Base-by-base conservation (phyloP, 306 rosid genomes). In the Gillenia trifoliata region DNA sequence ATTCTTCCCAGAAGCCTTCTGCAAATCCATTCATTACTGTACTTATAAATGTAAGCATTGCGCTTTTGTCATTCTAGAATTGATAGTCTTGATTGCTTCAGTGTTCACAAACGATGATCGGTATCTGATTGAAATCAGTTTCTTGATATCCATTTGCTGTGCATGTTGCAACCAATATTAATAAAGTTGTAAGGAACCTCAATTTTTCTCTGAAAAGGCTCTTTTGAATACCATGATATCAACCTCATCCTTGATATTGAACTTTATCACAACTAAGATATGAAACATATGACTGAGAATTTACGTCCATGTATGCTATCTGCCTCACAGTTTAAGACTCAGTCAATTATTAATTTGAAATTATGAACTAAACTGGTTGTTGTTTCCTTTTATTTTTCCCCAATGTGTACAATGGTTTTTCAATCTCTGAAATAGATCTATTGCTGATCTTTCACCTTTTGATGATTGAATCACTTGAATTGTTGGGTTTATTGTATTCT, bases 11-110 rank as follows among this genome's bases (percentile, higher is more conserved):
- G 83, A 85, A 80, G 26, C 71, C 85, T 71, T 82, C 97, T 66
- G 78, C 86, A 4, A 90, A 95, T 78, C 99, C 99, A 12, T 95
- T 95, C 86, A 69, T 90, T 68, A 74, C 71, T 81, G 84, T 89
- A 17, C 80, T 92, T 28, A 57, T 92, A 41, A 83, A 82, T 13
- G 99, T 95, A 83, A 88, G 99, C 54, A 30, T 59, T 29, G 28
- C 13, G 3, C 11, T 5, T 3, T 11, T 22, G 8, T 7, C 11
- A 4, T 1, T 33, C 28, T 3, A 30, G 55, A 11, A 20, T 8
- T 38, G 10, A 0, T 13, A 12, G 3, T 56, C 4, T n/a, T 70
- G 64, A 38, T 54, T 50, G n/a, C 6, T 47, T 23, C 40, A 11
- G 29, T 15, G 66, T 62, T 55, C 6, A 2, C 11, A 13, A 23